Percentiles rank a stretch among this genome's conserved stretches.
Evolutionary conservation across 768 basidiomycete genomes (phyloP).

Genomic region (Mycena venus): DNA sequence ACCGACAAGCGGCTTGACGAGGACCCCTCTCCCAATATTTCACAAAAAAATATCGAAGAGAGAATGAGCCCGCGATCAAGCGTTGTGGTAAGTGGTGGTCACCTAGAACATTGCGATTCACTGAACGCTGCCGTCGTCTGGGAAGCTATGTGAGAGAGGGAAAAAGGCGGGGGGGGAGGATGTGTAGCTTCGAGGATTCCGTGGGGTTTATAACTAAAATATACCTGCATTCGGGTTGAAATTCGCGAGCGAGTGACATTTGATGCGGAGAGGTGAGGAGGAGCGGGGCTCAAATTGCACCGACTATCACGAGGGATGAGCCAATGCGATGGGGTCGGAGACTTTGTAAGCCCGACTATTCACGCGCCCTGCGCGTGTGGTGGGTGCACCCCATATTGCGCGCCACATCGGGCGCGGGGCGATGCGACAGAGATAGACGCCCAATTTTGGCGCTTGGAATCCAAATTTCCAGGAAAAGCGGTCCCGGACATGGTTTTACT

Average conservation of each 20-base stretch:
- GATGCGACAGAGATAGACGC: neutral
- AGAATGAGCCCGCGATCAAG: constrained; percentile 23
- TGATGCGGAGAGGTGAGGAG: constrained; percentile 15
- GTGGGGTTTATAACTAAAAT: constrained; percentile 1
- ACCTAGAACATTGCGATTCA: neutral
- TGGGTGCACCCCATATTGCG: neutral
- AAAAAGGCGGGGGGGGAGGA: neutral
- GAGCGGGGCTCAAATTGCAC: constrained; percentile 23
- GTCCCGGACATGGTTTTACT: neutral
- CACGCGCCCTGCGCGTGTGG: neutral
- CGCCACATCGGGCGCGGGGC: neutral
- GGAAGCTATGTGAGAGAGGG: neutral
- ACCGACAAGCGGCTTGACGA: constrained; percentile 39
- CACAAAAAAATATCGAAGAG: neutral
- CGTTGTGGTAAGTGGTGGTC: constrained; percentile 30
- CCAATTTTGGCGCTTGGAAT: neutral
- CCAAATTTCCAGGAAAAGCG: neutral
- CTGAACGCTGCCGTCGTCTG: neutral
- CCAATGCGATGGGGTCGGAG: constrained; percentile 17
- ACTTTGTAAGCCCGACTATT: constrained; percentile 17
- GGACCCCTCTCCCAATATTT: neutral
- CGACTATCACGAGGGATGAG: constrained; percentile 30
- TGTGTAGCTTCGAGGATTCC: neutral
- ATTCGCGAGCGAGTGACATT: constrained; percentile 15
- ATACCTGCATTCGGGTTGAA: constrained; percentile 13